These are phyloP conservation scores for Plasmodium sp. DNA, from an alignment of 169 alveolate species.

Conservation along the genomic window DNA sequence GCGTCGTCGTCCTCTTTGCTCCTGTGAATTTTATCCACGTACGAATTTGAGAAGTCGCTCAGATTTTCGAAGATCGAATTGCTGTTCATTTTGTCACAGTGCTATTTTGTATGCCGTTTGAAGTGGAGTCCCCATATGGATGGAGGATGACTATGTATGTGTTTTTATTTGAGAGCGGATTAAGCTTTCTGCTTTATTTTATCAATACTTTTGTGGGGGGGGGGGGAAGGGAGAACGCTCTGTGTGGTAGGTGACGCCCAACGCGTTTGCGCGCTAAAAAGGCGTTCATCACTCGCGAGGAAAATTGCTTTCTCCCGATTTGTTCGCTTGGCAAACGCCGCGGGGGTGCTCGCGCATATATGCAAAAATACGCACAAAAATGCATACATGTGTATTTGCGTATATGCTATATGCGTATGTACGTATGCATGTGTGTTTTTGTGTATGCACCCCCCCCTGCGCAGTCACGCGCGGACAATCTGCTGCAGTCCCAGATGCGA, in stretches of 20 bases:
- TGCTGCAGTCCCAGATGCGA: not conserved
- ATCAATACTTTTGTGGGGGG: not conserved
- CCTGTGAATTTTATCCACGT: conserved; percentile 7
- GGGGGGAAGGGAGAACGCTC: not conserved
- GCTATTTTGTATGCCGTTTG: not conserved
- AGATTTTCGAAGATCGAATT: conserved; percentile 16
- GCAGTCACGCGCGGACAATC: not conserved
- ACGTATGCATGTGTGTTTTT: not conserved
- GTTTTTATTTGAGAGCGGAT: not conserved
- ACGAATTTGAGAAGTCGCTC: conserved; percentile 26
- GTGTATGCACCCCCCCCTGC: not conserved
- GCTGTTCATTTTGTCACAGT: conserved; percentile 47
- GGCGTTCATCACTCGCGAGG: not conserved
- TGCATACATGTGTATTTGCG: not conserved
- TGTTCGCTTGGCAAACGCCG: not conserved
- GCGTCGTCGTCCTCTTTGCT: not conserved
- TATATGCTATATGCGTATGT: not conserved
- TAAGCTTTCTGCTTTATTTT: not conserved
- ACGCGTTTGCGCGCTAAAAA: conserved; percentile 30
- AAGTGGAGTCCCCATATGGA: not conserved
- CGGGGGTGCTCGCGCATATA: not conserved
- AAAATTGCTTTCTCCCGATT: not conserved
- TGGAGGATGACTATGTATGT: not conserved
- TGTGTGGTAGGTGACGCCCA: not conserved
- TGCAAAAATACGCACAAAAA: not conserved